Evolutionary conservation across 1,139 yeast genomes (phyloP).

Genomic region (Blastobotrys raffinosifermentans): DNA sequence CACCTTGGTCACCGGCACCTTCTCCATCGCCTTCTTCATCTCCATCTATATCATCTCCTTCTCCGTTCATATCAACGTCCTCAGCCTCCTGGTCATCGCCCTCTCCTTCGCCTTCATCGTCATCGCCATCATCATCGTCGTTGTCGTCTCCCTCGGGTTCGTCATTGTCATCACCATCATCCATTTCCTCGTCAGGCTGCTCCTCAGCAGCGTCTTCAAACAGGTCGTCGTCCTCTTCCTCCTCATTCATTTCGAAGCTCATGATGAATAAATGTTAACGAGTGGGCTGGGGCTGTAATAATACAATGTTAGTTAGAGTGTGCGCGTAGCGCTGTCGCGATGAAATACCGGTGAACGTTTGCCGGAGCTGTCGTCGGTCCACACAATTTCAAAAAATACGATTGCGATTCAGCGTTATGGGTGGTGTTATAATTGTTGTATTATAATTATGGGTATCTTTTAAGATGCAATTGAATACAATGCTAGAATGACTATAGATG

Average conservation of each 20-base stretch:
- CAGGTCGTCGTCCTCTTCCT: conserved; percentile 27
- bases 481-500: too few species aligned
- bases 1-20: conserved; percentile 2
- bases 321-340: too few species aligned
- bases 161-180: conserved; percentile 15
- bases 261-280: too few species aligned
- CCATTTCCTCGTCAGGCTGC: conserved; percentile 17
- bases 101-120: conserved; percentile 9
- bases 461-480: too few species aligned
- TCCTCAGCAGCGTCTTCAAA: conserved; percentile 27
- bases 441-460: too few species aligned
- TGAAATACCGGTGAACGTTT: too few species aligned
- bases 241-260: conserved; percentile 23
- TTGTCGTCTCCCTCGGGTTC: conserved; percentile 15
- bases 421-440: too few species aligned
- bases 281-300: too few species aligned
- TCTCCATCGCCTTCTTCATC: conserved; percentile 8
- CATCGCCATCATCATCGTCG: conserved; percentile 15
- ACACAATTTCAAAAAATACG: too few species aligned
- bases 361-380: too few species aligned
- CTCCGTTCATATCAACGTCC: conserved; percentile 10
- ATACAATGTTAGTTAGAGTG: too few species aligned
- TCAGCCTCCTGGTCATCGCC: conserved; percentile 10
- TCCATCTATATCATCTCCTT: conserved; percentile 8
- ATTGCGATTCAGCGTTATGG: too few species aligned